phyloP scores from a whole-genome alignment of 2,329 filamentous ascomycete species.

The Phaeoacremonium minimum region DNA sequence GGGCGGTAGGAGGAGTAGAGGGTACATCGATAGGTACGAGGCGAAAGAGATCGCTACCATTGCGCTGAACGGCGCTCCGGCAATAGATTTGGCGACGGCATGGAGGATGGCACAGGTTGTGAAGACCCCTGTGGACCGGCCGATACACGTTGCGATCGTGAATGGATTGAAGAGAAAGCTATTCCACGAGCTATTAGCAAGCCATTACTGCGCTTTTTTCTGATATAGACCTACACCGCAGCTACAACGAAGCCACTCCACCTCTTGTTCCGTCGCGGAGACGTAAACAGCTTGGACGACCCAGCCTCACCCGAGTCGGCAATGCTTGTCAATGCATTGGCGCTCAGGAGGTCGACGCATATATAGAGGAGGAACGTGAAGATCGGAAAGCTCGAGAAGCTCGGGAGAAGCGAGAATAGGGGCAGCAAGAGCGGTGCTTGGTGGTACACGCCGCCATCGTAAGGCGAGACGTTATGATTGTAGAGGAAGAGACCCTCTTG shows the following conservation, averaged over 20 bases:
- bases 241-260: slow-evolving; percentile 75
- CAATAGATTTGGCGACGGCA: slow-evolving; percentile 75
- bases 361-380: slow-evolving; percentile 80
- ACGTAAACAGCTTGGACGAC: slow-evolving; percentile 72
- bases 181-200: no score
- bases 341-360: slow-evolving; percentile 74
- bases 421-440: slow-evolving; percentile 87
- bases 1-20: slow-evolving; percentile 79
- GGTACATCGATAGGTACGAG: slow-evolving; percentile 89
- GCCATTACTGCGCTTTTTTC: no score
- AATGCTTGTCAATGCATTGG: slow-evolving; percentile 72
- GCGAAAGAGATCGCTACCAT: slow-evolving; percentile 85
- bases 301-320: slow-evolving; percentile 76
- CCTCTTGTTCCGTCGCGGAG: slow-evolving; percentile 67
- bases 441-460: slow-evolving; percentile 83
- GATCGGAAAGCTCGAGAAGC: slow-evolving; percentile 60
- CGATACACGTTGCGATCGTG: slow-evolving; percentile 85
- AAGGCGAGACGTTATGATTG: slow-evolving; percentile 92
- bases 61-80: slow-evolving; percentile 67
- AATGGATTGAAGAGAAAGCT: slow-evolving; percentile 95
- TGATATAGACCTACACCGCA: slow-evolving; percentile 63
- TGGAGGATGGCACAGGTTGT: slow-evolving; percentile 84
- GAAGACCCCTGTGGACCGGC: slow-evolving; percentile 83
- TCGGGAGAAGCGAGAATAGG: slow-evolving; percentile 83
- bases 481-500: slow-evolving; percentile 97